Evolutionary conservation across 140 eudicot genomes (phyloP).

Genomic region (Flaveria floridana): DNA sequence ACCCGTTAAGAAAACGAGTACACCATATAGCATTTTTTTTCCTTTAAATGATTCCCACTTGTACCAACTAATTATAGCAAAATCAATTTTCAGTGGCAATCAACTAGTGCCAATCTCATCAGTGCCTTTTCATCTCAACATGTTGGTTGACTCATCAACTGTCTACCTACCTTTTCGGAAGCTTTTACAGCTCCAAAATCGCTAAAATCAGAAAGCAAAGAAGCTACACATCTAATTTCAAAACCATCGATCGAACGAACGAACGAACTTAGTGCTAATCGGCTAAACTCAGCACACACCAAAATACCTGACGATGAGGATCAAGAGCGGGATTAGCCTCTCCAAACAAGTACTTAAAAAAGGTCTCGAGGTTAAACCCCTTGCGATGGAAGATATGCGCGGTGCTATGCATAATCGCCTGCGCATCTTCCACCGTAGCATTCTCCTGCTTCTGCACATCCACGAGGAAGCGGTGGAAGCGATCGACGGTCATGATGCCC

Average conservation of each 20-base stretch:
- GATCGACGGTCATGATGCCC: slow-evolving; percentile 59
- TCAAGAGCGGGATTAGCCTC: slow-evolving; percentile 65
- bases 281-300: too few species aligned
- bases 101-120: too few species aligned
- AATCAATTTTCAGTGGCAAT: too few species aligned
- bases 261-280: background rate
- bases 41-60: too few species aligned
- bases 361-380: slow-evolving; percentile 68
- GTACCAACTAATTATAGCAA: too few species aligned
- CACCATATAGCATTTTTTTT: too few species aligned
- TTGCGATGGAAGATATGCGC: slow-evolving; percentile 50
- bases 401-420: slow-evolving; percentile 54
- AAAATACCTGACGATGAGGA: slow-evolving; percentile 52
- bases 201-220: background rate
- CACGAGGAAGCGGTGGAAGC: slow-evolving; percentile 57
- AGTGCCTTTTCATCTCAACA: too few species aligned
- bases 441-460: slow-evolving; percentile 58
- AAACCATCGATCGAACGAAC: too few species aligned
- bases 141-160: too few species aligned
- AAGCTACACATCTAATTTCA: too few species aligned
- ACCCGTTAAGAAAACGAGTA: too few species aligned
- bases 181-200: background rate
- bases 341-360: slow-evolving; percentile 68
- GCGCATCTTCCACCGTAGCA: slow-evolving; percentile 69
- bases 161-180: background rate